These are phyloP conservation scores for Aspergillus carlsbadensis DNA, from an alignment of 495 filamentous ascomycete genomes.

Conservation along the genomic window DNA sequence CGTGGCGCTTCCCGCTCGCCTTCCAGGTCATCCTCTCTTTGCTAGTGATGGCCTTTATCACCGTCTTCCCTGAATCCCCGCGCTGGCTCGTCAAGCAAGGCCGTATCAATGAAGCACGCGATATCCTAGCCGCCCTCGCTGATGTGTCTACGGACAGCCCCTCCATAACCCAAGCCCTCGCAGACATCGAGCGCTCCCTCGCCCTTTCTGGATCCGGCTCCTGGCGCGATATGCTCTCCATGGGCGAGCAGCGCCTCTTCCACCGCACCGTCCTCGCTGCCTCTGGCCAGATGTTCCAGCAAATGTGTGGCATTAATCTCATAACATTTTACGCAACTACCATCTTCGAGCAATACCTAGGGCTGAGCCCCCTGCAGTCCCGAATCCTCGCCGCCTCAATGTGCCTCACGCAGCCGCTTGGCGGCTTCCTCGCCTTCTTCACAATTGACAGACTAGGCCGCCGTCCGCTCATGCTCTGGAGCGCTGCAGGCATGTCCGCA, in stretches of 20 bases:
- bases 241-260: constrained; percentile 34
- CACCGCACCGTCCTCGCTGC: constrained; percentile 33
- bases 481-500: constrained; percentile 52
- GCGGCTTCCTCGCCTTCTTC: constrained; percentile 72
- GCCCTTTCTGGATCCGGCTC: constrained; percentile 30
- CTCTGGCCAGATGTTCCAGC: constrained; percentile 37
- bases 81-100: background rate
- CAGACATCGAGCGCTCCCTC: constrained; percentile 31
- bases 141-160: background rate
- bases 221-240: constrained; percentile 32
- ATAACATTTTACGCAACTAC: constrained; percentile 61
- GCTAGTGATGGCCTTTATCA: background rate
- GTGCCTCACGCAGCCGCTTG: constrained; percentile 72
- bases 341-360: constrained; percentile 59
- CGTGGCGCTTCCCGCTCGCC: constrained; percentile 64
- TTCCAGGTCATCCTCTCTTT: constrained; percentile 59
- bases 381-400: constrained; percentile 75
- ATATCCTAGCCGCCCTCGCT: background rate
- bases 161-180: background rate
- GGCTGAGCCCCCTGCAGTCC: constrained; percentile 70
- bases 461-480: constrained; percentile 61
- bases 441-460: constrained; percentile 72
- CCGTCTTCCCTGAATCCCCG: background rate
- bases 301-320: constrained; percentile 59
- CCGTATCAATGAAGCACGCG: background rate